These are phyloP conservation scores for Beauveria australis DNA, from an alignment of 2,329 filamentous ascomycete genomes.

Conservation along the genomic window DNA sequence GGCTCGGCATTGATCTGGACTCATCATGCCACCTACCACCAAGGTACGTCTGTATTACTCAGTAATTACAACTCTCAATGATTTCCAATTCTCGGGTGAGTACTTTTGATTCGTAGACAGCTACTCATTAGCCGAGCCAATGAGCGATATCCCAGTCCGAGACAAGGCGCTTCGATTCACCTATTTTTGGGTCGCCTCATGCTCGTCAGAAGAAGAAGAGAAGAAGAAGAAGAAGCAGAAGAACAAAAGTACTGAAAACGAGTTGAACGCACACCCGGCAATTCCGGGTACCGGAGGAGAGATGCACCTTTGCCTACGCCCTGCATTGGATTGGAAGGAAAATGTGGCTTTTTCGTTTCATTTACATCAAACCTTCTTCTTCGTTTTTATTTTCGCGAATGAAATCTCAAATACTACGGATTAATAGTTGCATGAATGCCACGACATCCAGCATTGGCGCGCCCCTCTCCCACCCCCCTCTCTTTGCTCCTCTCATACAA, in stretches of 20 bases:
- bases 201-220: not conserved
- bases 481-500: not conserved
- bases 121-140: too few relatives aligned
- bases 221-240: not conserved
- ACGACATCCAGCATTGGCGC: not conserved
- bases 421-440: not conserved
- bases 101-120: too few relatives aligned
- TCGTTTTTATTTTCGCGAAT: not conserved
- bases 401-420: not conserved
- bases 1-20: not conserved
- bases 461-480: not conserved
- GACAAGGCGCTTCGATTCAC: constrained; percentile 4
- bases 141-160: not conserved
- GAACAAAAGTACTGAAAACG: not conserved
- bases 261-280: not conserved
- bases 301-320: not conserved
- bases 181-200: constrained; percentile 4
- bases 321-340: not conserved
- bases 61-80: not conserved
- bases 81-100: too few relatives aligned
- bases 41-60: too few relatives aligned
- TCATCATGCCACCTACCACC: not conserved
- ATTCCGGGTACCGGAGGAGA: not conserved
- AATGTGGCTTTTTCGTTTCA: not conserved
- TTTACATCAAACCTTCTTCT: not conserved